Percentiles rank a stretch among this genome's conserved stretches.
phyloP scores from a whole-genome alignment of 2,329 filamentous ascomycete genomes.

The Lecanosticta acicola region DNA sequence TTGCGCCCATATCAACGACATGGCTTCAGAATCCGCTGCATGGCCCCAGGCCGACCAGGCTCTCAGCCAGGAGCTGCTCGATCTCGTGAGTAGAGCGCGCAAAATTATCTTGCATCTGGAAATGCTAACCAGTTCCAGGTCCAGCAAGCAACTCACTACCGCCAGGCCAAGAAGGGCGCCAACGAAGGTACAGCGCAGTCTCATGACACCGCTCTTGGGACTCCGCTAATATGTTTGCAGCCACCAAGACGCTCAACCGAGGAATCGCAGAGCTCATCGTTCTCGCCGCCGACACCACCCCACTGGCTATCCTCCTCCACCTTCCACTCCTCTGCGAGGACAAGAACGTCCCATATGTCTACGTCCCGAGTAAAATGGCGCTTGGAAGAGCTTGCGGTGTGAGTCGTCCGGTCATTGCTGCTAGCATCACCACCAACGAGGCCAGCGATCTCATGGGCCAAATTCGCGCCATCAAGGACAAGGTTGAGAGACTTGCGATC shows the following conservation, averaged over 20 bases:
- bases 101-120: neutral
- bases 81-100: constrained; percentile 29
- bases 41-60: constrained; percentile 45
- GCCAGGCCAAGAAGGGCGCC: constrained; percentile 81
- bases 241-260: constrained; percentile 84
- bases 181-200: constrained; percentile 52
- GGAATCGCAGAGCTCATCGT: constrained; percentile 86
- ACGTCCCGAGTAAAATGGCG: constrained; percentile 64
- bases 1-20: constrained; percentile 5
- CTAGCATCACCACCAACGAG: constrained; percentile 86
- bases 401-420: constrained; percentile 77
- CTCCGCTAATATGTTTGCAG: constrained; percentile 24
- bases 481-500: constrained; percentile 93
- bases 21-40: constrained; percentile 46
- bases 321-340: constrained; percentile 78
- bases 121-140: constrained; percentile 31
- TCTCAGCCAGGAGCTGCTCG: constrained; percentile 43
- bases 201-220: neutral
- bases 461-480: constrained; percentile 85
- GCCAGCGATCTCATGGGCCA: constrained; percentile 79
- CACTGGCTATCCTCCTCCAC: constrained; percentile 82
- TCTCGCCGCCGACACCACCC: constrained; percentile 80
- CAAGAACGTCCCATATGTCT: constrained; percentile 61
- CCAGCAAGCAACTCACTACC: constrained; percentile 57
- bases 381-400: constrained; percentile 89